Conservation (phyloP, 352 stramenopile species). For the Phytophthora kernoviae region DNA sequence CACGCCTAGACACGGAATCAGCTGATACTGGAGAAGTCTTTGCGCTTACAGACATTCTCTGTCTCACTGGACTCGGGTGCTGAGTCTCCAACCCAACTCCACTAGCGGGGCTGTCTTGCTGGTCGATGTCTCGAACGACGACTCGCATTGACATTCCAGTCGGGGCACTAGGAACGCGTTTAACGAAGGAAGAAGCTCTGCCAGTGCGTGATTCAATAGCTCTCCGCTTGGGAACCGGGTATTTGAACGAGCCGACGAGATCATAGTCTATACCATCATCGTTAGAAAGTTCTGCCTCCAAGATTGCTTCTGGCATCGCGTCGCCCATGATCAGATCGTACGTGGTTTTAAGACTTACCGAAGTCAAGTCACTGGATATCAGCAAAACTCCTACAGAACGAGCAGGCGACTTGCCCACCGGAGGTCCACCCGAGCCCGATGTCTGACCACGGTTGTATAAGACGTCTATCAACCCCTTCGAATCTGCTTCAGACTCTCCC, state of each 20-base stretch:
- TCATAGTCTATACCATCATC: constrained; percentile 38
- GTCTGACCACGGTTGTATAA: constrained; percentile 20
- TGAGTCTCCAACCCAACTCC: neutral
- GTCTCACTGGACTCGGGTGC: neutral
- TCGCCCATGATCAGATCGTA: constrained; percentile 45
- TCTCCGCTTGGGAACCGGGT: constrained; percentile 25
- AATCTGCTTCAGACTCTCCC: constrained; percentile 1
- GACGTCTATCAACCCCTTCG: constrained; percentile 16
- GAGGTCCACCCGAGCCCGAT: too few species aligned
- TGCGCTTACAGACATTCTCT: constrained; percentile 4
- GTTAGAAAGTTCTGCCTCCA: constrained; percentile 30
- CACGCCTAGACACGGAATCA: neutral
- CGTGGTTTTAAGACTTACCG: constrained; percentile 8
- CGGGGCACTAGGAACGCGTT: constrained; percentile 4
- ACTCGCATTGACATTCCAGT: constrained; percentile 4
- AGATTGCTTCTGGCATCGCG: constrained; percentile 33
- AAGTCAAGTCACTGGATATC: constrained; percentile 7
- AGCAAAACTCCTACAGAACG: neutral
- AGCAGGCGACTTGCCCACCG: too few species aligned
- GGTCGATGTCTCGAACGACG: neutral
- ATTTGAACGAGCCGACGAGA: constrained; percentile 32
- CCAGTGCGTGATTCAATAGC: constrained; percentile 1
- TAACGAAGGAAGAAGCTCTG: constrained; percentile 10
- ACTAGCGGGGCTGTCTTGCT: neutral
- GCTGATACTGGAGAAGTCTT: neutral